Percentiles rank a stretch among this genome's conserved stretches.
These are phyloP conservation scores for Suillus alpinus DNA, from an alignment of 768 basidiomycete species.

Conservation along the genomic window DNA sequence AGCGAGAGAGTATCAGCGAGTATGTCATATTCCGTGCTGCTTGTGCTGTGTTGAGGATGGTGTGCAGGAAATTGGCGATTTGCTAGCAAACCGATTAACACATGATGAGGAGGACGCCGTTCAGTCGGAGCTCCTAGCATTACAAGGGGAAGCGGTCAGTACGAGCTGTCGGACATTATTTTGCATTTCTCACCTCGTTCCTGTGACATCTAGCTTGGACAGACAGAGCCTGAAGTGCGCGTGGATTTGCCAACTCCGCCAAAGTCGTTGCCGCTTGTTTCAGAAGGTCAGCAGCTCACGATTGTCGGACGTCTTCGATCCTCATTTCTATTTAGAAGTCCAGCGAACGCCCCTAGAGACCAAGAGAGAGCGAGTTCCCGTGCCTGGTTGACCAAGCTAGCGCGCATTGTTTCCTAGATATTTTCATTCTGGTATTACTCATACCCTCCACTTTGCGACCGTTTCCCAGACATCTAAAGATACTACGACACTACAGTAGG, in stretches of 20 bases:
- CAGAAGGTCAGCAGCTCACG: conserved; percentile 26
- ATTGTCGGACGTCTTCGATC: not conserved
- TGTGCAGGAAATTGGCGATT: conserved; percentile 83
- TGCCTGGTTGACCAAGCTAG: conserved; percentile 20
- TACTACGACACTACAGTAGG: not conserved
- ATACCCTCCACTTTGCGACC: not conserved
- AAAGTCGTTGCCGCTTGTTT: conserved; percentile 36
- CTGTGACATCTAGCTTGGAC: conserved; percentile 28
- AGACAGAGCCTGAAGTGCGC: conserved; percentile 22
- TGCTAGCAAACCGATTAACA: conserved; percentile 78
- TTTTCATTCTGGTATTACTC: not conserved
- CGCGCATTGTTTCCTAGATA: not conserved
- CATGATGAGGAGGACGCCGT: conserved; percentile 94
- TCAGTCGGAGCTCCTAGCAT: conserved; percentile 69
- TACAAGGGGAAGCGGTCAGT: conserved; percentile 62
- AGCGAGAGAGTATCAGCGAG: conserved; percentile 88
- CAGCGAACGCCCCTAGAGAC: not conserved
- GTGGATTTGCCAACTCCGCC: conserved; percentile 57
- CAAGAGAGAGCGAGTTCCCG: conserved; percentile 14
- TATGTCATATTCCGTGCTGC: conserved; percentile 31
- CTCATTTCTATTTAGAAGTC: conserved; percentile 12
- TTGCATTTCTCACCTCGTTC: not conserved
- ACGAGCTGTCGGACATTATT: not conserved
- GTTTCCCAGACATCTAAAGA: not conserved
- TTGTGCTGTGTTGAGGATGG: conserved; percentile 1